Evolutionary conservation across 1,284 basidiomycete species (phyloP).

Genomic region (Hypsizygus ulmarius): DNA sequence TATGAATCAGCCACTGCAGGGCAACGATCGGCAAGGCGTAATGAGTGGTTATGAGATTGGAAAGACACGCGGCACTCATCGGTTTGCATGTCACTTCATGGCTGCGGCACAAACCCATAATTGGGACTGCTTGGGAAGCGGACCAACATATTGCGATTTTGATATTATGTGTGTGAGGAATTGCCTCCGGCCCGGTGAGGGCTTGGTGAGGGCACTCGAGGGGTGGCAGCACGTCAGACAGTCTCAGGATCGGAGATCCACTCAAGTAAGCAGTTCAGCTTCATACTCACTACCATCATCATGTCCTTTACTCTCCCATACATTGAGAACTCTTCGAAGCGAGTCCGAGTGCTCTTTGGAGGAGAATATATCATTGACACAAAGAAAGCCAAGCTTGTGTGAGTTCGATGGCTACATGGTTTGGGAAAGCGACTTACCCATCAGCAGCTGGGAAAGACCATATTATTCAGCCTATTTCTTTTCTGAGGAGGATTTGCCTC

Average conservation of each 20-base stretch:
- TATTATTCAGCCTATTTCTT: slow-evolving; percentile 59
- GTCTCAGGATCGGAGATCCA: slow-evolving; percentile 8
- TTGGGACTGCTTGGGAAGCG: no score
- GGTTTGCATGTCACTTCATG: no score
- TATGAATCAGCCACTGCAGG: slow-evolving; percentile 46
- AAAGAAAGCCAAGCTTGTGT: slow-evolving; percentile 56
- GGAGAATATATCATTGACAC: slow-evolving; percentile 56
- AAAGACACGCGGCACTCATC: no score
- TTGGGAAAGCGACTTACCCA: background rate
- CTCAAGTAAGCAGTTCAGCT: slow-evolving; percentile 1
- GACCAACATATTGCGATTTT: no score
- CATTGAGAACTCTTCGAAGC: slow-evolving; percentile 45
- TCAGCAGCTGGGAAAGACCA: slow-evolving; percentile 52
- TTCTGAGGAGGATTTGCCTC: slow-evolving; percentile 39
- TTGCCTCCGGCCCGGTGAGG: no score
- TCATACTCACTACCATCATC: background rate
- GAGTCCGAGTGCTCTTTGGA: slow-evolving; percentile 52
- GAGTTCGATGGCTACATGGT: slow-evolving; percentile 23
- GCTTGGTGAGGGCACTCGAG: no score
- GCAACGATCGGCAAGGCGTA: slow-evolving; percentile 42
- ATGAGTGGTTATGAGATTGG: no score
- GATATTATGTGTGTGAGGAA: no score
- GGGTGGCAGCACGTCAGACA: no score
- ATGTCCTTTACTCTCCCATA: slow-evolving; percentile 37
- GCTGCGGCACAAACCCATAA: no score